phyloP scores from a whole-genome alignment of 2,329 filamentous ascomycete genomes.

The Colletotrichum sansevieriae region DNA sequence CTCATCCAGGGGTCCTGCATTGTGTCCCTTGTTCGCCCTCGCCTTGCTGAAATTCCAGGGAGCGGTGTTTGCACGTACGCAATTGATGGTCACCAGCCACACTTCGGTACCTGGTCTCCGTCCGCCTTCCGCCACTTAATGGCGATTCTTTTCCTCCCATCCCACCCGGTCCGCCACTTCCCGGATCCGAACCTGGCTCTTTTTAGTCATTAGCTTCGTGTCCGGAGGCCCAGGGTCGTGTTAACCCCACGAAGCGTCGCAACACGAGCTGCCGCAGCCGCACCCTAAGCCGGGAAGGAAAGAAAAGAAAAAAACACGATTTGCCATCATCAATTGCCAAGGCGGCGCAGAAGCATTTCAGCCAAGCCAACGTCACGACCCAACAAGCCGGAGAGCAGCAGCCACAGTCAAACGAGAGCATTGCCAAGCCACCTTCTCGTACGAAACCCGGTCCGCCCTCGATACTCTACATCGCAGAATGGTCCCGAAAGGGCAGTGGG shows the following conservation, averaged over 20 bases:
- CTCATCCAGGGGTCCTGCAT: conserved; percentile 35
- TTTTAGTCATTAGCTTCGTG: conserved; percentile 19
- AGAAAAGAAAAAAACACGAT: background rate
- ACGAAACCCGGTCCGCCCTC: conserved; percentile 14
- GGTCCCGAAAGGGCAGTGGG: conserved; percentile 1
- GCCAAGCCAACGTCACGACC: conserved; percentile 29
- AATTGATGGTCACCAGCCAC: conserved; percentile 29
- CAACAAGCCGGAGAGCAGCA: conserved; percentile 7
- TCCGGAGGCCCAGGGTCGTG: conserved; percentile 15
- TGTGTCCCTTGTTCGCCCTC: conserved; percentile 23
- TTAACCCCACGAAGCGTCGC: conserved; percentile 22
- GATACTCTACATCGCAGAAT: background rate
- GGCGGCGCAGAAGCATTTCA: conserved; percentile 16
- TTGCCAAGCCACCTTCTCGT: conserved; percentile 24
- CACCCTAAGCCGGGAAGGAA: background rate
- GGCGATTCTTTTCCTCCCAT: conserved; percentile 6
- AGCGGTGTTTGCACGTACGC: conserved; percentile 5
- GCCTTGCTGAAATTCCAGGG: background rate
- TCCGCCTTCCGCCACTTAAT: background rate
- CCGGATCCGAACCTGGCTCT: conserved; percentile 34
- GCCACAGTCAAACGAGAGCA: background rate
- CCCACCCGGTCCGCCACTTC: conserved; percentile 34
- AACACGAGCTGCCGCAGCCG: conserved; percentile 20
- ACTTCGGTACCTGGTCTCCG: conserved; percentile 15
- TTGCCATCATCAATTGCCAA: background rate